Conservation (phyloP, 331 rosid genomes). For the Quercus phellos region DNA sequence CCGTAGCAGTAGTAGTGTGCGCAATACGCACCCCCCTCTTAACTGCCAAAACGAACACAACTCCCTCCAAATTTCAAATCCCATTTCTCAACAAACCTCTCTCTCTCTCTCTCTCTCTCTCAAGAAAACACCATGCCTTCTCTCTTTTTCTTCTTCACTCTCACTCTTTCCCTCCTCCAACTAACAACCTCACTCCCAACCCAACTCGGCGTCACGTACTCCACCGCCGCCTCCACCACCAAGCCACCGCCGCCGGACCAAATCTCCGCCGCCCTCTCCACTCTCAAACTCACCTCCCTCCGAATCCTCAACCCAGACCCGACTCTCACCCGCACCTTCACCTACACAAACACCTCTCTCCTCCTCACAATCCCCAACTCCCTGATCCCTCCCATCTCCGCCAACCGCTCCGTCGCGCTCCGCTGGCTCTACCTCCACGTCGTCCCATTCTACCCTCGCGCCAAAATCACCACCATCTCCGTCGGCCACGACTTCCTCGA, state of each 20-base stretch:
- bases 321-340: conserved; percentile 44
- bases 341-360: conserved; percentile 62
- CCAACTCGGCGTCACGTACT: conserved; percentile 55
- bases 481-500: conserved; percentile 69
- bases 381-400: conserved; percentile 50
- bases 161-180: conserved; percentile 30
- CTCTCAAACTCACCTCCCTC: conserved; percentile 45
- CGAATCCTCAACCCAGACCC: conserved; percentile 63
- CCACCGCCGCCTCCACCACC: conserved; percentile 6
- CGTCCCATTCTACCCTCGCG: conserved; percentile 84
- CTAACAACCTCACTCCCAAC: conserved; percentile 24
- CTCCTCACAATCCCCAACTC: conserved; percentile 71
- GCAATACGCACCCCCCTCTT: neutral
- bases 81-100: conserved; percentile 7
- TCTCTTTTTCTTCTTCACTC: neutral
- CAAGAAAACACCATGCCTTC: conserved; percentile 22
- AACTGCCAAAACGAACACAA: neutral
- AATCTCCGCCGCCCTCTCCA: conserved; percentile 23
- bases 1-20: too few species aligned
- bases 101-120: conserved; percentile 22
- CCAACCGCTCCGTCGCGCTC: conserved; percentile 64
- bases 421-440: conserved; percentile 75
- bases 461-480: conserved; percentile 68
- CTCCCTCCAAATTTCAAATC: neutral
- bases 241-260: conserved; percentile 3